Percentiles rank a stretch among this genome's conserved stretches.
phyloP scores from a whole-genome alignment of 139 green algal genomes.

The Chlamydomonas sp. region DNA sequence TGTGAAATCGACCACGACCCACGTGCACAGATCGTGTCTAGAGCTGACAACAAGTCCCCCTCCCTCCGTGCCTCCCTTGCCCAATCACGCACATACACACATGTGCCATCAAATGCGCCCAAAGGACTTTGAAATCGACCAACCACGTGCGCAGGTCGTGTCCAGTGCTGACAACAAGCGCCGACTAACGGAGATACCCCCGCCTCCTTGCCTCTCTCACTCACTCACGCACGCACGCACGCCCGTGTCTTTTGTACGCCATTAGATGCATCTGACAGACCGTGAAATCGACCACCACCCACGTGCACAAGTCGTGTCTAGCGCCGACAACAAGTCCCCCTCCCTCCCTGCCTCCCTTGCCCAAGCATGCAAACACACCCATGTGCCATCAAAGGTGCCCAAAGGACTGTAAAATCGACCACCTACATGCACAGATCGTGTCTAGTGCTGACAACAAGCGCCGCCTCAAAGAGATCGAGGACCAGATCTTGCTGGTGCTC shows the following conservation, averaged over 20 bases:
- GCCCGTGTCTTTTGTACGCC: too few species aligned
- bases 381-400: neutral
- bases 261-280: too few species aligned
- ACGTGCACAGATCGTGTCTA: too few species aligned
- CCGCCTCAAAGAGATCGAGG: slow-evolving; percentile 38
- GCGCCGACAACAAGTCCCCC: too few species aligned
- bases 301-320: too few species aligned
- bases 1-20: too few species aligned
- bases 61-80: neutral
- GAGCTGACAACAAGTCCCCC: too few species aligned
- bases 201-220: neutral
- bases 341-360: neutral
- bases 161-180: too few species aligned
- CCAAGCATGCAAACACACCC: neutral
- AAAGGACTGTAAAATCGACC: neutral
- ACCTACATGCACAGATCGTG: neutral
- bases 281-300: too few species aligned
- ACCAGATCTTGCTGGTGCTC: slow-evolving; percentile 67
- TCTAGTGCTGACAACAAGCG: too few species aligned
- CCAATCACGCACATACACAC: neutral
- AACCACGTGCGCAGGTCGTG: slow-evolving; percentile 2
- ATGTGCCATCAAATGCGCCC: neutral
- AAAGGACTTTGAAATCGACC: neutral
- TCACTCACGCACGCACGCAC: too few species aligned
- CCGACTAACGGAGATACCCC: neutral